These are phyloP conservation scores for Thinopyrum elongatum DNA, from an alignment of 176 grass and related monocot species.

Conservation along the genomic window DNA sequence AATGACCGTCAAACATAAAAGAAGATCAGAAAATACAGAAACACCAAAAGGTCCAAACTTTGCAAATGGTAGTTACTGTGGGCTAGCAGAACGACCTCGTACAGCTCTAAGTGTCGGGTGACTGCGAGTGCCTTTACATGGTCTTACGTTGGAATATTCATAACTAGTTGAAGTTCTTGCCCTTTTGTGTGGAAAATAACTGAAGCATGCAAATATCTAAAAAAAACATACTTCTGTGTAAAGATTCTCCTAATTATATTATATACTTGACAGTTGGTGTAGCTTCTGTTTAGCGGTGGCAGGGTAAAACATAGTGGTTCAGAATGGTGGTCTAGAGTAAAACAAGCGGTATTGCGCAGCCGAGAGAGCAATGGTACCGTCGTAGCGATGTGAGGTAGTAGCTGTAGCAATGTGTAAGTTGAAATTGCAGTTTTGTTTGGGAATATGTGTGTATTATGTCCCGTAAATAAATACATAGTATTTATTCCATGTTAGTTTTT, in stretches of 20 bases:
- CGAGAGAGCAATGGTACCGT: not conserved
- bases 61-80: not conserved
- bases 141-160: not conserved
- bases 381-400: not conserved
- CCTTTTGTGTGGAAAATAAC: not conserved
- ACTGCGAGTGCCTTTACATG: not conserved
- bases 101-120: not conserved
- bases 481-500: not conserved
- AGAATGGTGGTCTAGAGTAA: not conserved
- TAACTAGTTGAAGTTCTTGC: not conserved
- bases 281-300: not conserved
- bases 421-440: not conserved
- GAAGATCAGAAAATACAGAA: not conserved
- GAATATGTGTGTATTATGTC: not conserved
- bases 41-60: not conserved
- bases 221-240: not conserved
- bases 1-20: not conserved
- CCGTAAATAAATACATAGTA: not conserved
- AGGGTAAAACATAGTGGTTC: not conserved
- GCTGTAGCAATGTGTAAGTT: not conserved
- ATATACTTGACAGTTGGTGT: not conserved
- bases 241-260: not conserved
- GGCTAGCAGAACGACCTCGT: not conserved
- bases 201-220: not conserved
- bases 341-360: not conserved